Evolutionary conservation across 345 rosid species (phyloP), one percentile per base, ranked within the genome.

Genomic region (Lenwebbia sp.): DNA sequence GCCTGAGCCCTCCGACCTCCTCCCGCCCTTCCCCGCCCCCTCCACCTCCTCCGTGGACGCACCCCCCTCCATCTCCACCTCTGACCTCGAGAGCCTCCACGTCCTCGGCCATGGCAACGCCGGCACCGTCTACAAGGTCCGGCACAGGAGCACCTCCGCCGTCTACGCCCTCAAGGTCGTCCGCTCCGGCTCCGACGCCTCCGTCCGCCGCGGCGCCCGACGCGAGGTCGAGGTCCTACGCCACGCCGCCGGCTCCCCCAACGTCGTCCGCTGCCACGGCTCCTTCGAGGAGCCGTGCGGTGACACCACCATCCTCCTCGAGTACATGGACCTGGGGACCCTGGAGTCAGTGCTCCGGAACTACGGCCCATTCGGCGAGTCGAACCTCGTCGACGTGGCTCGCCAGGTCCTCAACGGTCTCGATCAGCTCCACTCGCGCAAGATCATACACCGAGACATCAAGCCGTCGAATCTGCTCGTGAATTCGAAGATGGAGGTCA

Each of bases 21-120:
- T 86, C 91, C 50, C 58, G 0, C 30, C 93, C 7, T 90, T 94
- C 49, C 95, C 95, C 58, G 65, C 89, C 70, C 47, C 92, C 40
- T 8, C 89, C 55, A 10, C 87, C 37, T 21, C 53, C 65, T 30
- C 89, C 5, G 10, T 19, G 58, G 23, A 84, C 23, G 1, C 88
- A 13, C 54, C 86, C 41, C 49, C 88, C 75, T 30, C 85, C 19
- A 82, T 91, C 49, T 86, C 92, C 44, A 49, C 82, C 53, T 14
- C 89, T 2, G 98, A 96, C 88, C 91, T 95, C 33, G 99, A 96
- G 49, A 95, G 86, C 82, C 87, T 95, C 60, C 85, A 91, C 52
- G 98, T 92, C 2, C 92, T 96, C 1, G 98, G 99, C 62, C 93
- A 93, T 81, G 99, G 99, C 8, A 96, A 96, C 86, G 93, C 98